Base-by-base conservation (phyloP, 257 asterid genomes). In the Echium plantagineum region DNA sequence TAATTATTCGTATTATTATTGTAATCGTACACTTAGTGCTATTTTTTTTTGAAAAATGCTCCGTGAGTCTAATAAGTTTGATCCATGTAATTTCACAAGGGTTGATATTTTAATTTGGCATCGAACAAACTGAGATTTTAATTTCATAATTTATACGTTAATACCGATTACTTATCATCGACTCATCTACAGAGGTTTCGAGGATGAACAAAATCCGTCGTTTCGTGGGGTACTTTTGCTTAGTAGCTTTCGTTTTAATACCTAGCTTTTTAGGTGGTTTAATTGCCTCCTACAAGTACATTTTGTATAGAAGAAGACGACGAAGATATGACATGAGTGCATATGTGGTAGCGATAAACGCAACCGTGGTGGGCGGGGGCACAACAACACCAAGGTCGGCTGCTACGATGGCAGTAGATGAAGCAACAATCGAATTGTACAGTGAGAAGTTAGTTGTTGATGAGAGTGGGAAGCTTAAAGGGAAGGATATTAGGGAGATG, bases 371-470 rank as follows among this genome's bases (percentile, higher is more conserved):
- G 6, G 69, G 64, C 8, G 67, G 66, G 24, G 17, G 70, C 59
- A 21, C 70, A 47, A 38, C 74, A 18, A 79, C 69, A 12, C 64
- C 69, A 0, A 24, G 5, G 60, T 7, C 18, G 3, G 2, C 62
- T 4, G 21, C 38, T 2, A 19, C 24, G 38, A 21, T 21, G 16
- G 28, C 49, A 42, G 49, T 55, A 18, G 96, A 86, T 46, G 74
- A 71, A 6, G 71, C 87, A 58, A 86, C 82, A 24, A 84, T 89
- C 6, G 85, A 89, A 60, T 80, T 94, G 21, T 86, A 86, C 73
- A 35, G 60, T 13, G 49, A 42, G 49, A 80, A 77, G 69, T 85
- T 86, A 19, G 70, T 86, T 24, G 67, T 89, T 1, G 94, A 91
- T 0, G 91, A 84, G 61, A 82, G 89, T 71, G 69, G 82, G 10